Evolutionary conservation across 2,329 filamentous ascomycete genomes (phyloP), one percentile per base, ranked within the genome.

Genomic region (Lizonia empirigonia): DNA sequence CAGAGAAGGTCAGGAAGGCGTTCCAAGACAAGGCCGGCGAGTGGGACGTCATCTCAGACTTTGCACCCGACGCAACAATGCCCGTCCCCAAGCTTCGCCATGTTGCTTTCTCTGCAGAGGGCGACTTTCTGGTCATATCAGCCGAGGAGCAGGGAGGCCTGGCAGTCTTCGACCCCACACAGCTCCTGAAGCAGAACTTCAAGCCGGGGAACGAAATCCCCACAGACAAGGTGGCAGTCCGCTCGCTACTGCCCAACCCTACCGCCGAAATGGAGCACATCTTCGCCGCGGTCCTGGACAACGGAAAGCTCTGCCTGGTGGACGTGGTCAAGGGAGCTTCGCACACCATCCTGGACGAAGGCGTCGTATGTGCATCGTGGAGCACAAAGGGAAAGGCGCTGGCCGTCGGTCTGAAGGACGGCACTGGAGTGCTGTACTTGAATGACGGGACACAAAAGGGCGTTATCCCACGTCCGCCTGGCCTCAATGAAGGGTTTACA

Each of bases 301-400:
- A 87, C 50, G 94, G 94, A 12, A 89, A 93, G 62, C 80, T 99
- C 15, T 78, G 92, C 69, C 85, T 99, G 73, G 89, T 90, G 7
- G 90, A 96, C 70, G 73, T 99, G 64, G 64, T 79, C 16, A 85
- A 84, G 58, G 90, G 89, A 0, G 55, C 55, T 26, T 60, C 49
- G 3, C 56, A 53, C 12, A 81, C 78, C 64, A 77, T 86, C 1
- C 78, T 96, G 57, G 90, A 87, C 65, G 79, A 82, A 22, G 86
- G 88, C 38, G 92, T 96, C 22, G 91, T 87, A 68, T 94, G 89
- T 65, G 82, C 90, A 5, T 87, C 89, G 48, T 99, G 95, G 94
- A 99, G 94, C 72, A 88, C 85, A 54, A 90, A 87, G 69, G 94
- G 94, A 37, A 99, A 96, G 71, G 93, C 97, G 70, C 79, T 99